Percentiles rank a stretch among this genome's conserved stretches.
Conservation (phyloP, 345 rosid species). For the Rhodamnia rubescens region DNA sequence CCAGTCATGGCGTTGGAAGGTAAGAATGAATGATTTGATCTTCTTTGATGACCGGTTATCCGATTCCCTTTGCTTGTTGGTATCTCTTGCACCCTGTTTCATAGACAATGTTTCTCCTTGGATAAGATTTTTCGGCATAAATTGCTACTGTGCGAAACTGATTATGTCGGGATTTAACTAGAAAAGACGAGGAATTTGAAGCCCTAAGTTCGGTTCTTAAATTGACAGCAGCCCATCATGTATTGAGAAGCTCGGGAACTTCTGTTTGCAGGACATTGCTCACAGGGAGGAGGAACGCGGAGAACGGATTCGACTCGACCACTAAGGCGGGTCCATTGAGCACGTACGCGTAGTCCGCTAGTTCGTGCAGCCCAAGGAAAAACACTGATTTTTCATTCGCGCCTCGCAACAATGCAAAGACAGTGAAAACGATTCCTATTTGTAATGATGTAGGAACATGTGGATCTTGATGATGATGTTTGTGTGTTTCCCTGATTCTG, state of each 20-base stretch:
- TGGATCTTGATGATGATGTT: neutral
- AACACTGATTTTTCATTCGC: neutral
- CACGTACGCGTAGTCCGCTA: constrained; percentile 39
- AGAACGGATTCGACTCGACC: constrained; percentile 50
- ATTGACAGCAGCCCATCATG: neutral
- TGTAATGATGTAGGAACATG: neutral
- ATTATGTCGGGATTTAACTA: neutral
- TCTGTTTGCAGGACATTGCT: constrained; percentile 50
- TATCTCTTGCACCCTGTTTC: neutral
- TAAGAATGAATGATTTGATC: constrained; percentile 9
- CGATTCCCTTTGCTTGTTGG: neutral
- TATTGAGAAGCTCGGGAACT: neutral
- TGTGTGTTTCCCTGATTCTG: neutral
- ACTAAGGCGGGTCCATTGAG: constrained; percentile 65
- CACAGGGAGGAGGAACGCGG: constrained; percentile 42
- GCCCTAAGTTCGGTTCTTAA: neutral
- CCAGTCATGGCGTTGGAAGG: constrained; percentile 44
- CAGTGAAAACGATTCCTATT: neutral
- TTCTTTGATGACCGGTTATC: neutral
- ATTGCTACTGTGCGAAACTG: neutral
- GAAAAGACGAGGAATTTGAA: neutral
- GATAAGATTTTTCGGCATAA: neutral
- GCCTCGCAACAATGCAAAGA: neutral
- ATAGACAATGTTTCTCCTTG: neutral
- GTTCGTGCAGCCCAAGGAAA: neutral